Conservation (phyloP, 2,329 filamentous ascomycete species). For the Trichophyton rubrum region DNA sequence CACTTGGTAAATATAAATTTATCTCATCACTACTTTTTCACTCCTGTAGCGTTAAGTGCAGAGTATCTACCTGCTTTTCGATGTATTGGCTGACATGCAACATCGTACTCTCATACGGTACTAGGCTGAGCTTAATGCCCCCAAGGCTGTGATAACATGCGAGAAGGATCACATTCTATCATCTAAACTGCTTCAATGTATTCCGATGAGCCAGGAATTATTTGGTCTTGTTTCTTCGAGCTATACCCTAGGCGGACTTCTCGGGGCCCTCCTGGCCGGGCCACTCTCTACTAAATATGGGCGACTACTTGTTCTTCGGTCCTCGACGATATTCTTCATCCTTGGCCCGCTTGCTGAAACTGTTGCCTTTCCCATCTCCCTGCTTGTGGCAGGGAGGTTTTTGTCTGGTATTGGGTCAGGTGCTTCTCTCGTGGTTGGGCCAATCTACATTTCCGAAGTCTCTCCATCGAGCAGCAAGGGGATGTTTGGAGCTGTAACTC, state of each 20-base stretch:
- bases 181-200: conserved; percentile 52
- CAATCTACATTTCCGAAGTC: conserved; percentile 87
- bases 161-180: conserved; percentile 45
- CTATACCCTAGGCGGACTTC: conserved; percentile 77
- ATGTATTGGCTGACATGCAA: neutral
- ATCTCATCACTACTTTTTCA: neutral
- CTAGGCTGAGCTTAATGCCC: conserved; percentile 87
- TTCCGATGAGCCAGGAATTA: conserved; percentile 69
- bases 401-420: conserved; percentile 76
- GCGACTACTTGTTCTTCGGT: conserved; percentile 60
- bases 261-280: conserved; percentile 69
- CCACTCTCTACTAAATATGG: conserved; percentile 67
- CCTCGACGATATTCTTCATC: conserved; percentile 65
- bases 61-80: neutral
- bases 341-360: conserved; percentile 66
- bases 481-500: conserved; percentile 69
- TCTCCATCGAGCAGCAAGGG: conserved; percentile 62
- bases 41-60: neutral
- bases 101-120: no score
- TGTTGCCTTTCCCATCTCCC: conserved; percentile 51
- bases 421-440: conserved; percentile 81
- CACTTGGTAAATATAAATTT: conserved; percentile 56
- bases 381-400: conserved; percentile 62
- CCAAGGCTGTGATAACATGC: conserved; percentile 87
- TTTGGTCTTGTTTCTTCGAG: conserved; percentile 82